Percentiles rank a stretch among this genome's conserved stretches.
Evolutionary conservation across 371 early-diverging fungal species (phyloP).

Genomic region (Actinomortierella wolfii): DNA sequence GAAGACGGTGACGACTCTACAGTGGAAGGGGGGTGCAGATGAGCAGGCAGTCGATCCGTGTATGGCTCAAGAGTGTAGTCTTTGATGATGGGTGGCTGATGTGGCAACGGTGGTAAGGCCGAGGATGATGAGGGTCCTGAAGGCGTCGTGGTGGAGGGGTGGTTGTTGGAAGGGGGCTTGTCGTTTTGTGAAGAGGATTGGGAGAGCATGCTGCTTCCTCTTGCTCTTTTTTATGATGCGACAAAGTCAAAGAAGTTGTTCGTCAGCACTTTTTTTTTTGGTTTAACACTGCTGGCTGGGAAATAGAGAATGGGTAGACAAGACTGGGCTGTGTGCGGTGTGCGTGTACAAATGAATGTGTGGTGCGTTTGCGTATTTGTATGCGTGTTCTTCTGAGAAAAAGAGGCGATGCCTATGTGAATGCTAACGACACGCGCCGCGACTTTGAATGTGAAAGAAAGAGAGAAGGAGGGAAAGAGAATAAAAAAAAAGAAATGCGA

Average conservation of each 20-base stretch:
- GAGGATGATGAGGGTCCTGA: conserved; percentile 7
- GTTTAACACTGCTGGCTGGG: too few species aligned
- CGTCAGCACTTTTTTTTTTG: too few species aligned
- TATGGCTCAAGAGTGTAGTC: too few species aligned
- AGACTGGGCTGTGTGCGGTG: too few species aligned
- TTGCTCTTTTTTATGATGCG: too few species aligned
- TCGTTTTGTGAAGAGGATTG: neutral
- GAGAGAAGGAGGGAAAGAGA: neutral
- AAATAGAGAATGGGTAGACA: neutral
- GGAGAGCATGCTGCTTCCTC: too few species aligned
- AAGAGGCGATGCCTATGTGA: too few species aligned
- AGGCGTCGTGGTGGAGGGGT: neutral
- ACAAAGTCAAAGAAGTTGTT: too few species aligned
- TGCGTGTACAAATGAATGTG: neutral
- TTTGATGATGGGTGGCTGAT: too few species aligned
- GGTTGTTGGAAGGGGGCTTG: neutral
- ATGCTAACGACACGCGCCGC: too few species aligned
- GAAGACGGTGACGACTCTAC: neutral
- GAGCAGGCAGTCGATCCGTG: neutral
- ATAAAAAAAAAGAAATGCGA: too few species aligned
- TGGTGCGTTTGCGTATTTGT: neutral
- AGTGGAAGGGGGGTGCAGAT: conserved; percentile 2
- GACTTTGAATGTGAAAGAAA: neutral
- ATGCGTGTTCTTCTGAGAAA: too few species aligned
- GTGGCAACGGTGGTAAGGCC: neutral